These are phyloP conservation scores for Podospora bellae-mahoneyi DNA, from an alignment of 495 filamentous ascomycete species.

Conservation along the genomic window DNA sequence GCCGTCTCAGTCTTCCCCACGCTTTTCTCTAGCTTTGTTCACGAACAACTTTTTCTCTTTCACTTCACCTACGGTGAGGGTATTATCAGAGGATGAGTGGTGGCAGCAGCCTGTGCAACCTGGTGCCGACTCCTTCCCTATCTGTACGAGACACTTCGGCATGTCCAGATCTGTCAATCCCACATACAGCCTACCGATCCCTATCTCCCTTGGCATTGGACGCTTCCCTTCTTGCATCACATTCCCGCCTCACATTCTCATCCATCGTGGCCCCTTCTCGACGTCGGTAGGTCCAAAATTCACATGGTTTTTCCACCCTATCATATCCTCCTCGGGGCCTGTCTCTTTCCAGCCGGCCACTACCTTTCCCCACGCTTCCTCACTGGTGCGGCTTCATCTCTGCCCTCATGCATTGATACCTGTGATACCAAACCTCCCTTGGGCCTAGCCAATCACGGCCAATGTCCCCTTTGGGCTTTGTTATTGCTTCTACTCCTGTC, in stretches of 20 bases:
- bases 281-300: constrained; percentile 18
- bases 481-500: constrained; percentile 22
- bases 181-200: constrained; percentile 15
- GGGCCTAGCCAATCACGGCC: constrained; percentile 20
- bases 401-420: constrained; percentile 34
- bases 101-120: not conserved
- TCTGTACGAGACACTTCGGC: constrained; percentile 18
- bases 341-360: constrained; percentile 5
- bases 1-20: not conserved
- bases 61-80: not conserved
- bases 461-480: constrained; percentile 5
- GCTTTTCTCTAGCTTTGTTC: too few species aligned
- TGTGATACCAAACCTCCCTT: constrained; percentile 32
- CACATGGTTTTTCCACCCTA: constrained; percentile 22
- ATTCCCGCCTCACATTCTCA: not conserved
- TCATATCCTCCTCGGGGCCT: constrained; percentile 15
- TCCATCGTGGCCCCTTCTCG: not conserved
- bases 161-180: constrained; percentile 21
- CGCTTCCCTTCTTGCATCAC: not conserved
- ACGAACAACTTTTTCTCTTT: too few species aligned
- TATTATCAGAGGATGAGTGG: not conserved
- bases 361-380: constrained; percentile 18
- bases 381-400: constrained; percentile 24
- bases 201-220: constrained; percentile 1
- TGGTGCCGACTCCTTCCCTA: constrained; percentile 17